Base-by-base conservation (phyloP, 2,329 filamentous ascomycete genomes). In the Exophiala sp. region DNA sequence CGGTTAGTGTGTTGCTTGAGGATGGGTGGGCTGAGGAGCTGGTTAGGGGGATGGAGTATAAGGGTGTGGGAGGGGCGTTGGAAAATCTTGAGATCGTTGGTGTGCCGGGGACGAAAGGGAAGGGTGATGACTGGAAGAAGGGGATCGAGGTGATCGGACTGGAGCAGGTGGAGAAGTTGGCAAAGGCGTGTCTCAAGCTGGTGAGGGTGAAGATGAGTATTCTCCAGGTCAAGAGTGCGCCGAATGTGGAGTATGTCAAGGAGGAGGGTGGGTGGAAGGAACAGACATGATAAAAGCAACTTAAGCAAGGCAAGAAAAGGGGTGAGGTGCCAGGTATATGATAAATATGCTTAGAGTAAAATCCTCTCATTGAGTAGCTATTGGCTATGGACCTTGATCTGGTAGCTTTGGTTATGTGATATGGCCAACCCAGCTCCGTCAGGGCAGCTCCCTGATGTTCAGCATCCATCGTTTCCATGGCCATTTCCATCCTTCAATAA, bases 61-160 rank as follows among this genome's bases (percentile, higher is more conserved):
- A 53, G 5, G 55, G 47, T 11, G 54, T 52, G 12, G 50, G 41
- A 2, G 38, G 46, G 3, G 53, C 44, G 5, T 32, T 63, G 18
- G 61, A 63, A 34, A 49, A 58, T 3, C 29, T 63, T 12, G 61
- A 63, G 16, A 52, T 63, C 33, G 35, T 62, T 3, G 61, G 59
- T 5, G 61, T 62, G 9, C 61, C 61, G 8, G 51, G n/a, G 10
- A 43, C 39, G 9, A 33, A 44, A 34, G 50, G 45, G 18, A 53
- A 54, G 20, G 51, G 21, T 12, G 54, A 52, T 11, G 55, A 50
- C n/a, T 52, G 49, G 49, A 52, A 55, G 32, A 39, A 45, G 2
- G 64, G 63, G 5, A 52, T 54, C 10, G 42, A 44, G 5, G 42
- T 61, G 9, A 49, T 61, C 34, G 54, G 58, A 14, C 47, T 52